These are phyloP conservation scores for Telopea speciosissima DNA, from an alignment of 177 flowering plant species.

Conservation along the genomic window DNA sequence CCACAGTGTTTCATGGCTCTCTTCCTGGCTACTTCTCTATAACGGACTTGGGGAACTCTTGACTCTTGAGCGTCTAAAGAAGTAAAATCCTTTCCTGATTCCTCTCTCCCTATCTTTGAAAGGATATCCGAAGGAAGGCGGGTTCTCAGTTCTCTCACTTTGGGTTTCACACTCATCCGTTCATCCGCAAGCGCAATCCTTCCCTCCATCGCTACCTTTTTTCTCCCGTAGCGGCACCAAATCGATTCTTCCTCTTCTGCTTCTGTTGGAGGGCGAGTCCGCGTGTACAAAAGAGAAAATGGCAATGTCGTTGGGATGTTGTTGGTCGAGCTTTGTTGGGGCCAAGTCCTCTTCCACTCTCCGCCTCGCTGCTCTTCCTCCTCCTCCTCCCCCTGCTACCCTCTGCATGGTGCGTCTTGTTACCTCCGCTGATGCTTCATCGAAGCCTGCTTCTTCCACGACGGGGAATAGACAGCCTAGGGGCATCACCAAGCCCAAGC, in stretches of 20 bases:
- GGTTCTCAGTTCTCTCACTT: not conserved
- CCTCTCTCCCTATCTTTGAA: no score
- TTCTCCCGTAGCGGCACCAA: not conserved
- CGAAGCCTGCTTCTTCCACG: conserved; percentile 28
- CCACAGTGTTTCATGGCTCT: not conserved
- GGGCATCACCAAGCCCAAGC: conserved; percentile 71
- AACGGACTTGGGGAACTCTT: not conserved
- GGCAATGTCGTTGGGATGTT: conserved; percentile 11
- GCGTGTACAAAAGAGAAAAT: not conserved
- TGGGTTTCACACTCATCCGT: not conserved
- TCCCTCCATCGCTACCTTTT: not conserved
- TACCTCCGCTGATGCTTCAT: conserved; percentile 39
- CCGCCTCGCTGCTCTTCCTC: conserved; percentile 2
- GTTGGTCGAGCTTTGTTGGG: not conserved
- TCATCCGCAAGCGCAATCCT: not conserved
- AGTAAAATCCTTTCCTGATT: no score
- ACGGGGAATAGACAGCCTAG: conserved; percentile 40
- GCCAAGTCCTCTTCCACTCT: conserved; percentile 8
- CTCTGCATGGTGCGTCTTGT: conserved; percentile 23
- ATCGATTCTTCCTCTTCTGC: not conserved
- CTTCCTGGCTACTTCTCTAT: not conserved
- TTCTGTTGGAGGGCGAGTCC: not conserved
- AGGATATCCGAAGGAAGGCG: no score
- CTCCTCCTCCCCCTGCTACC: conserved; percentile 11
- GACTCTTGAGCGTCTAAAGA: not conserved